phyloP scores from a whole-genome alignment of 768 basidiomycete species.

The Psilocybe subaeruginosa region DNA sequence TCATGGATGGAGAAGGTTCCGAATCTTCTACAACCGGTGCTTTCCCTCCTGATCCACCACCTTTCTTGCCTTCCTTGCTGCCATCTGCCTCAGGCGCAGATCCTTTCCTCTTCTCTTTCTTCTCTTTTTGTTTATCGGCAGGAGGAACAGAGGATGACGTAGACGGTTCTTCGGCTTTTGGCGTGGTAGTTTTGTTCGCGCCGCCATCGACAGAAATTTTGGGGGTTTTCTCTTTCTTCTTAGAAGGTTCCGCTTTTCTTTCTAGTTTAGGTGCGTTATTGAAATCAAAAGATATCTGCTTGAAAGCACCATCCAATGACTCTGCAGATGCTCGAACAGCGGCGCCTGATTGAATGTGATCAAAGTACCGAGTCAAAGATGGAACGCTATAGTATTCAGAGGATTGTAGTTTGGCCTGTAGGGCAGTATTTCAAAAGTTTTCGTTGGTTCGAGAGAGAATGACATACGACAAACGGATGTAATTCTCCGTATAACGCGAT shows the following conservation, averaged over 20 bases:
- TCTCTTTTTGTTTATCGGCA: conserved; percentile 48
- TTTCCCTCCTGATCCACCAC: conserved; percentile 36
- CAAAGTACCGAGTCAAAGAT: conserved; percentile 90
- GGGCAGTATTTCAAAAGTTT: neutral
- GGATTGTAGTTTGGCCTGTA: conserved; percentile 69
- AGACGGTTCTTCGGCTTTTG: conserved; percentile 22
- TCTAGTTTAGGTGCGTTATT: conserved; percentile 74
- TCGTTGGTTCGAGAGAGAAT: neutral
- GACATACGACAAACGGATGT: conserved; percentile 77
- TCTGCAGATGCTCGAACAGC: conserved; percentile 62
- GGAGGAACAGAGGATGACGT: conserved; percentile 17
- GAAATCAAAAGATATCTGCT: conserved; percentile 69
- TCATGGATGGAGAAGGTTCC: conserved; percentile 94
- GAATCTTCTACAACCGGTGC: conserved; percentile 65
- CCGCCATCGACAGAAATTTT: conserved; percentile 30
- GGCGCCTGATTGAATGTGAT: conserved; percentile 83
- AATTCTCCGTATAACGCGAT: conserved; percentile 89
- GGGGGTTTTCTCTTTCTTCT: conserved; percentile 75
- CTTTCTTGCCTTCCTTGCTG: conserved; percentile 35
- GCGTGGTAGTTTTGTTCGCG: conserved; percentile 25
- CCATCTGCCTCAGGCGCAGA: conserved; percentile 38
- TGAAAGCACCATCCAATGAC: conserved; percentile 52
- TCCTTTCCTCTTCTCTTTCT: conserved; percentile 64
- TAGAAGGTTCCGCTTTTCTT: conserved; percentile 70
- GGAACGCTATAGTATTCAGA: conserved; percentile 81